A percentile compares a stretch with the other conserved stretches of the same genome.
Evolutionary conservation across 805 yeast genomes (phyloP).

Genomic region (Diddensiella santjacobensis): DNA sequence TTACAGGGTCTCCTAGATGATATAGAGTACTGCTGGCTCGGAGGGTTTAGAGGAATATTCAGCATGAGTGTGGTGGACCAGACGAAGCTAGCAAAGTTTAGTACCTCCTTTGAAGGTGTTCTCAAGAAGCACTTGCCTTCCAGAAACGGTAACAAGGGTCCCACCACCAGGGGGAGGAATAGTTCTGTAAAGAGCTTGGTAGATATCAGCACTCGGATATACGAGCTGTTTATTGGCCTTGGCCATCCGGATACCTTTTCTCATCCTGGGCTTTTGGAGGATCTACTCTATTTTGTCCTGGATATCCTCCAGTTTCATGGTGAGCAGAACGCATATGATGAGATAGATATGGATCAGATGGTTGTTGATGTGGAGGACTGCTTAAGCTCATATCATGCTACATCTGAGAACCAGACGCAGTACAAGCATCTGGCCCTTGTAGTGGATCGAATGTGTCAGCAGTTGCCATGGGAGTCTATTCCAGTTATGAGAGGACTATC

Average conservation of each 20-base stretch:
- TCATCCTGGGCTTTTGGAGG: conserved; percentile 49
- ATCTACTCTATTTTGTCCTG: conserved; percentile 56
- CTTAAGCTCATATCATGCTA: conserved; percentile 34
- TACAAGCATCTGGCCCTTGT: conserved; percentile 63
- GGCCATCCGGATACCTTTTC: conserved; percentile 36
- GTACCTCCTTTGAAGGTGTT: conserved; percentile 36
- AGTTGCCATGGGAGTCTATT: conserved; percentile 88
- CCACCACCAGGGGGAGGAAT: background rate
- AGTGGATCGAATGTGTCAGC: conserved; percentile 60
- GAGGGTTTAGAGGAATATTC: conserved; percentile 70
- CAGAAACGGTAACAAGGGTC: conserved; percentile 28
- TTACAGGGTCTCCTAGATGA: conserved; percentile 50
- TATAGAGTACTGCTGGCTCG: conserved; percentile 68
- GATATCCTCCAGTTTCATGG: conserved; percentile 63
- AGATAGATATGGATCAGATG: conserved; percentile 55
- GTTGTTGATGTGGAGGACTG: conserved; percentile 49
- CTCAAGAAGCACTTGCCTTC: conserved; percentile 49
- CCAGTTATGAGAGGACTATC: conserved; percentile 51
- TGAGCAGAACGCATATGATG: conserved; percentile 60
- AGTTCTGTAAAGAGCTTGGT: conserved; percentile 18
- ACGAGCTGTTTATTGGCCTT: conserved; percentile 49
- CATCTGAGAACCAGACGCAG: conserved; percentile 11
- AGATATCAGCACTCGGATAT: conserved; percentile 44
- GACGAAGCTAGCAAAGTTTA: conserved; percentile 35
- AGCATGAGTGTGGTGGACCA: conserved; percentile 33